Evolutionary conservation across 495 filamentous ascomycete species (phyloP), one percentile per base, ranked within the genome.

Genomic region (Tuber microsphaerosporum): DNA sequence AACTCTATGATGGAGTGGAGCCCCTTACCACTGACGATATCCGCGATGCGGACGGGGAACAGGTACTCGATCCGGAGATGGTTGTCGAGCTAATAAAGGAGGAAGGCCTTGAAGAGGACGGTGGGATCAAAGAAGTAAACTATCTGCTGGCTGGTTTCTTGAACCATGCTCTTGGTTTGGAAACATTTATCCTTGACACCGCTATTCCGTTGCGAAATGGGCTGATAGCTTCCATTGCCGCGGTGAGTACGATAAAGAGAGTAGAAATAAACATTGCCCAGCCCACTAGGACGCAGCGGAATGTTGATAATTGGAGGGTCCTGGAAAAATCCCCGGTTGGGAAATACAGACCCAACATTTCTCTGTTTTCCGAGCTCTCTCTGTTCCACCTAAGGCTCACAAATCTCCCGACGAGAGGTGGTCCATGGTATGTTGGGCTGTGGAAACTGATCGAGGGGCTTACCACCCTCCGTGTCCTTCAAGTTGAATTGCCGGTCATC

Each of bases 331-430:
- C 42, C 2, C 34, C 20, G 17, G 26, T 79, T 3, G 10, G 72
- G 22, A 79, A 79, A 56, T 79, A 79, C 72, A 73, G 77, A 9
- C 77, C 77, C 1, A 56, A 31, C 17, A 79, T 79, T 44, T 20
- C 12, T 17, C 41, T 34, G 12, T 46, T 79, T 22, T 39, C 26
- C 26, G 31, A 56, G 5, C 72, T 79, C 44, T 76, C 76, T 34
- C 77, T 79, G n/a, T 56, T 45, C 17, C 22, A 37, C 19, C 76
- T 79, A 10, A 46, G 56, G 20, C 70, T 79, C n/a, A 19, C 31
- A 2, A 79, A 79, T 34, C 76, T 79, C 19, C 77, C 77, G 8
- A 79, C 77, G 1, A 71, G 77, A 41, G 77, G 77, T 34, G 77
- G 76, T 16, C 48, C 51, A 19, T 79, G 73, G 76, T 79, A 76